A percentile compares a stretch with the other conserved stretches of the same genome.
phyloP scores from a whole-genome alignment of 1,284 basidiomycete genomes.

The Afroboletus lepidellus region DNA sequence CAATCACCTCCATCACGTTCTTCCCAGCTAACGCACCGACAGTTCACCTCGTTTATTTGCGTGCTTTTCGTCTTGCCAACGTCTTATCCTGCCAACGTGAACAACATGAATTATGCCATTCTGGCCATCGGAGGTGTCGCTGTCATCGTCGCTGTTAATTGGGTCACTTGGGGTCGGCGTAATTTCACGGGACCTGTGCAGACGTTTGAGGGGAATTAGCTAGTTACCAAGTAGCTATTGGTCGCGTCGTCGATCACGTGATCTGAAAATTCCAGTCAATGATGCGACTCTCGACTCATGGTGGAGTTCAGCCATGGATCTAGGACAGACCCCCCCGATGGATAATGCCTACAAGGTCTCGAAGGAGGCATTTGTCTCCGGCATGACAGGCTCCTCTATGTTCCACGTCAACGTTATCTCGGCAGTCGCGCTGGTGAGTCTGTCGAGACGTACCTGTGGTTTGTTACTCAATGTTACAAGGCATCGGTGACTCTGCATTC shows the following conservation, averaged over 20 bases:
- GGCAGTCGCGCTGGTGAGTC: conserved; percentile 67
- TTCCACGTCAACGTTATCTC: conserved; percentile 75
- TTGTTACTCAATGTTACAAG: conserved; percentile 41
- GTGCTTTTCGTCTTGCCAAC: conserved; percentile 62
- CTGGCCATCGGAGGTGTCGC: conserved; percentile 49
- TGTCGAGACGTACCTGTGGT: conserved; percentile 2
- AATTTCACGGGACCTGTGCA: conserved; percentile 38
- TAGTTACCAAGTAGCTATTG: background rate
- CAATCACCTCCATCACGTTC: background rate
- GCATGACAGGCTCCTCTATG: conserved; percentile 76
- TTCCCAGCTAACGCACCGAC: conserved; percentile 9
- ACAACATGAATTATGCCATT: conserved; percentile 66
- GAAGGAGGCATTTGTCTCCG: conserved; percentile 88
- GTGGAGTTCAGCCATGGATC: background rate
- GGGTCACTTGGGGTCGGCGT: conserved; percentile 34
- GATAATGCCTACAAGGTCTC: conserved; percentile 64
- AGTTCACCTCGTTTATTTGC: conserved; percentile 57
- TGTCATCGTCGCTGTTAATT: conserved; percentile 33
- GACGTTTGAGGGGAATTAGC: conserved; percentile 9
- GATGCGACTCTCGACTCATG: no score
- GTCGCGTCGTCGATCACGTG: conserved; percentile 14
- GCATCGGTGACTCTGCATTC: conserved; percentile 71
- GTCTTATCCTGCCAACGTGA: conserved; percentile 51
- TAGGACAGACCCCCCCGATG: conserved; percentile 22
- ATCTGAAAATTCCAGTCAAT: background rate